phyloP scores from a whole-genome alignment of 371 early-diverging fungal genomes.

The Mortierella sp. region DNA sequence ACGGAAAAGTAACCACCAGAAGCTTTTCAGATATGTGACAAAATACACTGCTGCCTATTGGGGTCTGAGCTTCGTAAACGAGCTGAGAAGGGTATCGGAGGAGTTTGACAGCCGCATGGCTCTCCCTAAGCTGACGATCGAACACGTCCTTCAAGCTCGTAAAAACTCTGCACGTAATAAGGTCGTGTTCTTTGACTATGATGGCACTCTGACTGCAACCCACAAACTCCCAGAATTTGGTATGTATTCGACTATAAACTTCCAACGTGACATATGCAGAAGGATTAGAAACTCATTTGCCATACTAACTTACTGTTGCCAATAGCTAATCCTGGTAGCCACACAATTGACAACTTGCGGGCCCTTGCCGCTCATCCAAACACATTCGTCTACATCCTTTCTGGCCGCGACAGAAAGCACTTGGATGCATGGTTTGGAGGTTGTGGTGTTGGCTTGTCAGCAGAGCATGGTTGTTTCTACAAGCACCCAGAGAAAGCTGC shows the following conservation, averaged over 20 bases:
- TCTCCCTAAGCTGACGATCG: slow-evolving; percentile 71
- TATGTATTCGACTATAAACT: slow-evolving; percentile 5
- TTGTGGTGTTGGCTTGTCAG: slow-evolving; percentile 88
- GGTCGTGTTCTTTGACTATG: slow-evolving; percentile 94
- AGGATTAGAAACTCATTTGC: background rate
- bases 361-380: slow-evolving; percentile 79
- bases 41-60: slow-evolving; percentile 99
- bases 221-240: slow-evolving; percentile 93
- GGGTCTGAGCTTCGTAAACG: slow-evolving; percentile 95
- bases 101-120: slow-evolving; percentile 79
- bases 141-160: slow-evolving; percentile 58
- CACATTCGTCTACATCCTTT: slow-evolving; percentile 93
- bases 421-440: slow-evolving; percentile 92
- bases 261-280: background rate
- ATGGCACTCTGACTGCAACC: slow-evolving; percentile 91
- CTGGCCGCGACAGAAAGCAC: slow-evolving; percentile 87
- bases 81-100: slow-evolving; percentile 68
- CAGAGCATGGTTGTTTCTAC: slow-evolving; percentile 97
- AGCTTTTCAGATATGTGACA: slow-evolving; percentile 93
- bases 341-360: slow-evolving; percentile 76
- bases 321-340: slow-evolving; percentile 75
- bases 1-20: slow-evolving; percentile 88
- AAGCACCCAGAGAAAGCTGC: slow-evolving; percentile 77
- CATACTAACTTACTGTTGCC: background rate
- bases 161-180: slow-evolving; percentile 64